Conservation (phyloP, 306 rosid genomes). For the Fragaria iinumae region DNA sequence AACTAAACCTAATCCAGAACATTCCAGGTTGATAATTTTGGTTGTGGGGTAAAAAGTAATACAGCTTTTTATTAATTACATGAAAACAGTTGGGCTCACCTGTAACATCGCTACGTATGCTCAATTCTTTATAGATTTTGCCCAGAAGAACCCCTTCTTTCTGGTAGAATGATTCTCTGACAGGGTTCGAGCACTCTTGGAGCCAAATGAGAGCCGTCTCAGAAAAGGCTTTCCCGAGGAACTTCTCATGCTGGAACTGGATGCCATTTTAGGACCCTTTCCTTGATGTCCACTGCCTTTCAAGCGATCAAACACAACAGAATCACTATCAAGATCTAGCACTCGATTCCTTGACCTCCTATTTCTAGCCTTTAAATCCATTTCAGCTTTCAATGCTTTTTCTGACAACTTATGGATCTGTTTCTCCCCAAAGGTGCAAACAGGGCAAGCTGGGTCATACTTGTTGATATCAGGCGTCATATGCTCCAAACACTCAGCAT, state of each 20-base stretch:
- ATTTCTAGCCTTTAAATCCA: conserved; percentile 61
- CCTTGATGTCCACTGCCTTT: conserved; percentile 46
- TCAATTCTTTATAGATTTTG: conserved; percentile 67
- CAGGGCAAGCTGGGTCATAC: conserved; percentile 84
- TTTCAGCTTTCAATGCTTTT: conserved; percentile 70
- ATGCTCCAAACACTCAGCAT: conserved; percentile 87
- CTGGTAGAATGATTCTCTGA: conserved; percentile 48
- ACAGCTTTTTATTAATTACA: conserved; percentile 12
- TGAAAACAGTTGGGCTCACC: conserved; percentile 42
- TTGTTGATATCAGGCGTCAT: conserved; percentile 72
- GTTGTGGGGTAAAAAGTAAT: conserved; percentile 13
- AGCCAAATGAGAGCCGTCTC: conserved; percentile 80
- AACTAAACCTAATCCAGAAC: conserved; percentile 15
- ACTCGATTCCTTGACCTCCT: conserved; percentile 57
- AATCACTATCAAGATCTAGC: conserved; percentile 58
- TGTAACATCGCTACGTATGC: conserved; percentile 34
- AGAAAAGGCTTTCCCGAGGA: conserved; percentile 67
- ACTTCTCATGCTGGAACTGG: conserved; percentile 66
- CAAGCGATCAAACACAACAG: conserved; percentile 44
- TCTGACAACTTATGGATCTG: conserved; percentile 62
- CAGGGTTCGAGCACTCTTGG: conserved; percentile 58
- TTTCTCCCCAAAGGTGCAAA: conserved; percentile 82
- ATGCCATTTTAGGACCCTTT: conserved; percentile 48
- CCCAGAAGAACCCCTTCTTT: conserved; percentile 96
- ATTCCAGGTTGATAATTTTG: not conserved